These are phyloP conservation scores for Helotiales sp. DNA, from an alignment of 2,329 filamentous ascomycete genomes.

Conservation along the genomic window DNA sequence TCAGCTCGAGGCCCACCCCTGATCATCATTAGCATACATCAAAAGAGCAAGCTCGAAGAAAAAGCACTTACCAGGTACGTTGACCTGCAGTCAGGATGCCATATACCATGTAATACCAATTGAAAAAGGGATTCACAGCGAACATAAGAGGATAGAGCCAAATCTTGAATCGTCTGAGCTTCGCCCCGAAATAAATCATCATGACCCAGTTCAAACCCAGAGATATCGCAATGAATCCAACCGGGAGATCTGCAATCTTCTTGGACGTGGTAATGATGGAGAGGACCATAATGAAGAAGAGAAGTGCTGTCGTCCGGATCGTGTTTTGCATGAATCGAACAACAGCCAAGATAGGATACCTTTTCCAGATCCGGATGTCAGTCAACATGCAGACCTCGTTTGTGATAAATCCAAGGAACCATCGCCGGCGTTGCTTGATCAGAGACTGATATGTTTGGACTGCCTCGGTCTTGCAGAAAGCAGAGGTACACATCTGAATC, in stretches of 20 bases:
- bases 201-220: constrained; percentile 90
- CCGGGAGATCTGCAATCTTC: constrained; percentile 74
- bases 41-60: not conserved
- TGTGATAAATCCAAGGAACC: constrained; percentile 97
- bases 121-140: constrained; percentile 91
- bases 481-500: constrained; percentile 96
- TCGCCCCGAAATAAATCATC: constrained; percentile 93
- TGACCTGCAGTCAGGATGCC: constrained; percentile 72
- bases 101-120: constrained; percentile 85
- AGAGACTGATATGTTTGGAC: constrained; percentile 85
- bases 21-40: not conserved
- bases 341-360: constrained; percentile 82
- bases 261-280: constrained; percentile 84
- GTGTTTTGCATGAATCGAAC: constrained; percentile 96
- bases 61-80: constrained; percentile 63
- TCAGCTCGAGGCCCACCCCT: constrained; percentile 87
- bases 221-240: constrained; percentile 91
- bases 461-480: constrained; percentile 97
- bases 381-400: constrained; percentile 99
- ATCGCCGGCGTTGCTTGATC: constrained; percentile 90
- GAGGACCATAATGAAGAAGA: constrained; percentile 92
- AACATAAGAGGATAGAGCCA: constrained; percentile 97
- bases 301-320: constrained; percentile 86
- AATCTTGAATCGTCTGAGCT: constrained; percentile 86
- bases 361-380: constrained; percentile 85